phyloP scores from a whole-genome alignment of 2,329 filamentous ascomycete genomes.

The Fusarium pseudoanthophilum region DNA sequence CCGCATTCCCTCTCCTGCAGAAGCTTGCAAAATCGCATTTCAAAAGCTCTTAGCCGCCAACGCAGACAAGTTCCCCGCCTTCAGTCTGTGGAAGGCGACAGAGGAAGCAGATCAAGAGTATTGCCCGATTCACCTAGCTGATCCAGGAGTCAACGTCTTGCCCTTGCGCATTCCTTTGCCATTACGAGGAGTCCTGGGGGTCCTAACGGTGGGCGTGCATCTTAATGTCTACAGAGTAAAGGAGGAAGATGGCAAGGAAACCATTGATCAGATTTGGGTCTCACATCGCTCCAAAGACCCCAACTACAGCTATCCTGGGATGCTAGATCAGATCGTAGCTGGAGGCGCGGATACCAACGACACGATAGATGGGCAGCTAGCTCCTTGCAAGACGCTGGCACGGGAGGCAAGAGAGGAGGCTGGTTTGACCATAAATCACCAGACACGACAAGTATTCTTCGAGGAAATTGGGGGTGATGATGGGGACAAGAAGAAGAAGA shows the following conservation, averaged over 20 bases:
- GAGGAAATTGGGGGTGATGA: neutral
- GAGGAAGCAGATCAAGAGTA: conserved; percentile 35
- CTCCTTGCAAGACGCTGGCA: conserved; percentile 44
- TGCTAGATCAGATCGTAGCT: conserved; percentile 52
- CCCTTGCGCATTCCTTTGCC: conserved; percentile 45
- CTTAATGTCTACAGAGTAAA: conserved; percentile 51
- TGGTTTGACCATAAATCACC: conserved; percentile 29
- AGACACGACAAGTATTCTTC: conserved; percentile 29
- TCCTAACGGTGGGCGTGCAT: conserved; percentile 52
- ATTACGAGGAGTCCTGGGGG: conserved; percentile 50
- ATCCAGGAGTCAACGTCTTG: conserved; percentile 35
- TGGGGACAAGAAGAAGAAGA: neutral
- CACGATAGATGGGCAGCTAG: conserved; percentile 25
- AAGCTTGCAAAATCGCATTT: conserved; percentile 2
- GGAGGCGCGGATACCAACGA: conserved; percentile 50
- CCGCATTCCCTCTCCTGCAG: conserved; percentile 18
- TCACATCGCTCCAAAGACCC: conserved; percentile 44
- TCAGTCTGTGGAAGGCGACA: conserved; percentile 20
- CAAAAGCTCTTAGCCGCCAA: conserved; percentile 38
- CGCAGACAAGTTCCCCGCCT: conserved; percentile 40
- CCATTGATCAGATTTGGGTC: conserved; percentile 49
- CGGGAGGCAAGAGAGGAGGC: conserved; percentile 52
- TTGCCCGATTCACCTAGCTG: conserved; percentile 46
- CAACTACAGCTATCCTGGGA: conserved; percentile 48
- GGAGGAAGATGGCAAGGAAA: conserved; percentile 31